Evolutionary conservation across 192 early-diverging fungal species (phyloP).

Genomic region (Entophlyctis luteolus): DNA sequence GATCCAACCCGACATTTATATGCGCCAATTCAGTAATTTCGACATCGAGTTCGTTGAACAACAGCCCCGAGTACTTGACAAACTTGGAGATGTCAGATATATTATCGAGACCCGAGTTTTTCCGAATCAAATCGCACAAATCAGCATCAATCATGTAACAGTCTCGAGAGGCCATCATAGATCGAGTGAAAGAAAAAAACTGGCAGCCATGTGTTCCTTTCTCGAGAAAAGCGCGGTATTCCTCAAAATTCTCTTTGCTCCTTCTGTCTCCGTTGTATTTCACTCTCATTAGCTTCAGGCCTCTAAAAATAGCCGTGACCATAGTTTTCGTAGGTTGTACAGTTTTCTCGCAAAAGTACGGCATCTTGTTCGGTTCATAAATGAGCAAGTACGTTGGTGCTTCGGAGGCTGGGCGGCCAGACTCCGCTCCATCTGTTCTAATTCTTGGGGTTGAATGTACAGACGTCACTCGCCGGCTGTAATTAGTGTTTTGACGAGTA

Average conservation of each 20-base stretch:
- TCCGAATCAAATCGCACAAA: not conserved
- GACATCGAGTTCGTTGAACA: slow-evolving; percentile 16
- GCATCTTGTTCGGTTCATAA: too few relatives aligned
- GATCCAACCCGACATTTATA: not conserved
- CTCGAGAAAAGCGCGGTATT: slow-evolving; percentile 8
- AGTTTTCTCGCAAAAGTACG: too few relatives aligned
- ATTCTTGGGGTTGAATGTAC: too few relatives aligned
- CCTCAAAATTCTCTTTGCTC: not conserved
- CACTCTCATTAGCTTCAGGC: not conserved
- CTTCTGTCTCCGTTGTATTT: not conserved
- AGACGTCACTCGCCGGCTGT: too few relatives aligned
- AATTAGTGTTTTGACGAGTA: too few relatives aligned
- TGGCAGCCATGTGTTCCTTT: not conserved
- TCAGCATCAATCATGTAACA: not conserved
- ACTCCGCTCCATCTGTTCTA: too few relatives aligned
- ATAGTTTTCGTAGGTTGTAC: not conserved
- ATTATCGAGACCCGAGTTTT: not conserved
- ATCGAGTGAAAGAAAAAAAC: not conserved
- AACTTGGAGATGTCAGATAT: not conserved
- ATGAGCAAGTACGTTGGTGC: too few relatives aligned
- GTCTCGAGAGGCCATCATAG: not conserved
- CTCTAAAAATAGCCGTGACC: not conserved
- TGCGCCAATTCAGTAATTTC: slow-evolving; percentile 3
- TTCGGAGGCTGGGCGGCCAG: too few relatives aligned
- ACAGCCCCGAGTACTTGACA: slow-evolving; percentile 25